Percentiles rank a stretch among this genome's conserved stretches.
These are phyloP conservation scores for Arabidopsis thaliana DNA, from an alignment of 345 rosid genomes.

Conservation along the genomic window TAIR10.1 NC_003071.7:17135001-17135500, in stretches of 20 bases:
- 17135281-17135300: too few relatives aligned
- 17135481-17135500: neutral
- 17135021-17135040: neutral
- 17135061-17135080: neutral
- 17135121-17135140: too few relatives aligned
- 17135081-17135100: slow-evolving; percentile 58
- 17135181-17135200: neutral
- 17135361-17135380: too few relatives aligned
- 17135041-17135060: neutral
- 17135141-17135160: too few relatives aligned
- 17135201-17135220: slow-evolving; percentile 1
- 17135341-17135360: neutral
- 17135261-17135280: too few relatives aligned
- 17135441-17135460: neutral
- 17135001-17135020: neutral
- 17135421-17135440: too few relatives aligned
- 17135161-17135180: too few relatives aligned
- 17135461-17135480: slow-evolving; percentile 14
- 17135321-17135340: neutral
- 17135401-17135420: too few relatives aligned
- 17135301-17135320: too few relatives aligned
- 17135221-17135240: neutral
- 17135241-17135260: too few relatives aligned
- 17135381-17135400: too few relatives aligned
- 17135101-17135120: slow-evolving; percentile 44